phyloP scores from a whole-genome alignment of 78 protist species.

The Isochrysis galbana region DNA sequence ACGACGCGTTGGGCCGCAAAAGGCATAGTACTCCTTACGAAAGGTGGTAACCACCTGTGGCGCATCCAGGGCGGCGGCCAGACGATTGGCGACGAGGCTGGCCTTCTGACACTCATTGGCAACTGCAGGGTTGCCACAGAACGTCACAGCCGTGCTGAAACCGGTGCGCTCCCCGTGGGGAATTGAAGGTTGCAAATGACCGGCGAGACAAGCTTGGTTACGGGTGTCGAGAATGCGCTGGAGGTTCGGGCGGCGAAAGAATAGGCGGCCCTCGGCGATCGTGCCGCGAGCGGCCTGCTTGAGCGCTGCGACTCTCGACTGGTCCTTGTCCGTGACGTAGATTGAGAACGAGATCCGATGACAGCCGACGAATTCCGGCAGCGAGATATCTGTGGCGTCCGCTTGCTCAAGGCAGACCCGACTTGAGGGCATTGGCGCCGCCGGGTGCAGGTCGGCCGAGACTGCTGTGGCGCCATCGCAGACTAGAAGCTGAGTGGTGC shows the following conservation, averaged over 20 bases:
- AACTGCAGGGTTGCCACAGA: background rate
- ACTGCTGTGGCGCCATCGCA: no score
- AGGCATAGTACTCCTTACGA: background rate
- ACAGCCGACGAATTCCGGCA: no score
- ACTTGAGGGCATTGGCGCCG: no score
- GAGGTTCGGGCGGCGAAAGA: background rate
- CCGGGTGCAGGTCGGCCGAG: background rate
- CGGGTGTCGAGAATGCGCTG: background rate
- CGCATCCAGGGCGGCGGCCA: background rate
- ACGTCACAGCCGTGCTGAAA: background rate
- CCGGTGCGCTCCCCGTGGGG: background rate
- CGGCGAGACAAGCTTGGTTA: background rate
- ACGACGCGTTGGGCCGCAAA: no score
- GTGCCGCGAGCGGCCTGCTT: background rate
- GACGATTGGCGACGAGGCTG: background rate
- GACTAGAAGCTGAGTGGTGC: no score
- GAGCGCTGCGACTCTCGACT: background rate
- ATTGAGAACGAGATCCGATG: background rate
- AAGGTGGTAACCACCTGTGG: background rate
- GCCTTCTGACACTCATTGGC: background rate
- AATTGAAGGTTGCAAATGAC: background rate
- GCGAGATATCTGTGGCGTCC: no score
- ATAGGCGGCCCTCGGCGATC: background rate
- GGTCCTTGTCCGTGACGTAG: background rate
- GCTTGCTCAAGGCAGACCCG: no score